phyloP scores from a whole-genome alignment of 2,329 filamentous ascomycete genomes.

The Neofusicoccum umdonicola region DNA sequence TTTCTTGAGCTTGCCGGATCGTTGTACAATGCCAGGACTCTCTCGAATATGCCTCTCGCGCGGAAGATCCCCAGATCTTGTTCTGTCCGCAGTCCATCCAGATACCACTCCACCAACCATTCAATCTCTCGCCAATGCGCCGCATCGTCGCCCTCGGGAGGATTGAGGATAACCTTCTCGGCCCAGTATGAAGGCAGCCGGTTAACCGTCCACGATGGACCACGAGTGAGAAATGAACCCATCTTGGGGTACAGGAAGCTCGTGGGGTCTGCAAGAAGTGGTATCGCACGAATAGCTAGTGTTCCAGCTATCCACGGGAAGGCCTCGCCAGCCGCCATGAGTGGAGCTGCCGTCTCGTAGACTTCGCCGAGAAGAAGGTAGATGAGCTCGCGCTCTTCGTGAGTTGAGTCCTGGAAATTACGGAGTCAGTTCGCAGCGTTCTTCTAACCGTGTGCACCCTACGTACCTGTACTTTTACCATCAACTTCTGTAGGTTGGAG shows the following conservation, averaged over 20 bases:
- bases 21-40: slow-evolving; percentile 66
- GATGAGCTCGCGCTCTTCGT: slow-evolving; percentile 55
- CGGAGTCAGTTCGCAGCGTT: neutral
- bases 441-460: neutral
- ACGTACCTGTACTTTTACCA: slow-evolving; percentile 48
- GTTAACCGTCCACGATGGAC: slow-evolving; percentile 68
- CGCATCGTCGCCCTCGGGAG: slow-evolving; percentile 72
- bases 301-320: slow-evolving; percentile 73
- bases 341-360: slow-evolving; percentile 64
- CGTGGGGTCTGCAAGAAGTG: slow-evolving; percentile 70
- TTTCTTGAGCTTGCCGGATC: slow-evolving; percentile 63
- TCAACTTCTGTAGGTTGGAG: slow-evolving; percentile 64
- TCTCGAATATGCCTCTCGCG: slow-evolving; percentile 68
- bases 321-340: slow-evolving; percentile 53
- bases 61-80: slow-evolving; percentile 61
- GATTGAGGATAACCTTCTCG: slow-evolving; percentile 70
- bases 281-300: slow-evolving; percentile 69
- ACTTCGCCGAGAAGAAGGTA: slow-evolving; percentile 79
- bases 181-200: slow-evolving; percentile 60
- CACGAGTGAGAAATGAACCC: slow-evolving; percentile 77
- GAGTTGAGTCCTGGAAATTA: neutral
- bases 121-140: slow-evolving; percentile 68
- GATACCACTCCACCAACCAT: slow-evolving; percentile 71
- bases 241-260: slow-evolving; percentile 83
- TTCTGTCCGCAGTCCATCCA: slow-evolving; percentile 62